phyloP scores from a whole-genome alignment of 1,284 basidiomycete species.

The Entoloma clypeatum region DNA sequence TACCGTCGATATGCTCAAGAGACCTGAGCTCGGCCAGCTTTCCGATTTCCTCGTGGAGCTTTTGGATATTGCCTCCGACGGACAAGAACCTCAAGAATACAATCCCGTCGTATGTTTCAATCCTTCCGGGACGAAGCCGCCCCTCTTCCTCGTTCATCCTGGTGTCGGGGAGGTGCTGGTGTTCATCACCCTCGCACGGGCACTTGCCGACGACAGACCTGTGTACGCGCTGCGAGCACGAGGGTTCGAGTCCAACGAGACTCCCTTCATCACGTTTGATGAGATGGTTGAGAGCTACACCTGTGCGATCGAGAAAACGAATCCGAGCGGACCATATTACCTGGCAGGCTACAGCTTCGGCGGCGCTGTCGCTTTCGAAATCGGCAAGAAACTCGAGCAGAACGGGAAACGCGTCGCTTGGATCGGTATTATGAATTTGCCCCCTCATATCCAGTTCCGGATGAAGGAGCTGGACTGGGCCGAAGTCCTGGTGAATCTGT shows the following conservation, averaged over 20 bases:
- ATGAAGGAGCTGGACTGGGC: constrained; percentile 41
- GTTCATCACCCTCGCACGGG: constrained; percentile 42
- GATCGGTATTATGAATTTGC: constrained; percentile 41
- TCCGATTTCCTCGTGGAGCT: constrained; percentile 26
- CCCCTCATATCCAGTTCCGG: constrained; percentile 40
- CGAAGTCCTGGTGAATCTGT: constrained; percentile 37
- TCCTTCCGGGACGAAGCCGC: constrained; percentile 37
- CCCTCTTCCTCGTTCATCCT: constrained; percentile 42
- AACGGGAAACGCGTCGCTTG: constrained; percentile 37
- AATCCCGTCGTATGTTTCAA: constrained; percentile 34
- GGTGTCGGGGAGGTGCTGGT: constrained; percentile 42
- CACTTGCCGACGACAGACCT: constrained; percentile 31
- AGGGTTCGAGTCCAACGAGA: constrained; percentile 39
- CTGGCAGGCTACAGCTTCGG: constrained; percentile 49
- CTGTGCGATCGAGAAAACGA: constrained; percentile 31
- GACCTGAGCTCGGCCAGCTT: constrained; percentile 34
- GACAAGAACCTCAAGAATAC: constrained; percentile 6
- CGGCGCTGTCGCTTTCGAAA: constrained; percentile 45
- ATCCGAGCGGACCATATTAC: constrained; percentile 41
- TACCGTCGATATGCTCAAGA: constrained; percentile 38
- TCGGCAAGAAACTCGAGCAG: constrained; percentile 38
- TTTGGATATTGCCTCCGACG: constrained; percentile 25
- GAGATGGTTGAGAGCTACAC: constrained; percentile 43
- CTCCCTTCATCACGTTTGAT: constrained; percentile 34
- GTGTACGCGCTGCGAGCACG: constrained; percentile 43